Evolutionary conservation across 169 alveolate genomes (phyloP).

Genomic region (Eimeria maxima): DNA sequence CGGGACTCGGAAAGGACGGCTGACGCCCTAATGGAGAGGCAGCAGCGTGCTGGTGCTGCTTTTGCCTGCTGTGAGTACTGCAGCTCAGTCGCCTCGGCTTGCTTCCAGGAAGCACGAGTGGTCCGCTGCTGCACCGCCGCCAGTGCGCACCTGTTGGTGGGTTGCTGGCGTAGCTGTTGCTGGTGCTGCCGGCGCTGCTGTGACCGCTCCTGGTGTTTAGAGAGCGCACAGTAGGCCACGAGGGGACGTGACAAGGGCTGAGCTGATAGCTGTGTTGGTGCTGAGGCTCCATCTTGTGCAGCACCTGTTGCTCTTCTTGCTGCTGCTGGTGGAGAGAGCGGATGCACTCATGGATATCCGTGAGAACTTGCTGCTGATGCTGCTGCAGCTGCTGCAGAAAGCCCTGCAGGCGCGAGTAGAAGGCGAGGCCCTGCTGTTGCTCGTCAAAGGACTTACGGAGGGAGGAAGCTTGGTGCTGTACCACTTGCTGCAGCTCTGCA

Average conservation of each 20-base stretch:
- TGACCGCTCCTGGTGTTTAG: slow-evolving; percentile 4
- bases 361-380: slow-evolving; percentile 67
- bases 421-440: slow-evolving; percentile 74
- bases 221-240: slow-evolving; percentile 8
- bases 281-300: slow-evolving; percentile 24
- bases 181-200: slow-evolving; percentile 68
- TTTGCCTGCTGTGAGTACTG: not conserved
- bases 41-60: slow-evolving; percentile 32
- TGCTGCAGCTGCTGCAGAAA: slow-evolving; percentile 78
- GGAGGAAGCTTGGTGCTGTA: slow-evolving; percentile 53
- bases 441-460: slow-evolving; percentile 32
- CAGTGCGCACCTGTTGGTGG: slow-evolving; percentile 4
- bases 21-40: slow-evolving; percentile 12
- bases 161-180: slow-evolving; percentile 56
- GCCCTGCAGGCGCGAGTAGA: slow-evolving; percentile 59
- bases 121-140: slow-evolving; percentile 69
- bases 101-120: slow-evolving; percentile 53
- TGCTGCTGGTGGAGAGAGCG: slow-evolving; percentile 53
- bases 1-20: slow-evolving; percentile 65
- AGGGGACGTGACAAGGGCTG: not conserved
- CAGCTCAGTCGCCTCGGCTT: slow-evolving; percentile 65
- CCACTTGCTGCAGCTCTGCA: slow-evolving; percentile 69
- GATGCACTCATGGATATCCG: slow-evolving; percentile 38
- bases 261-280: not conserved
- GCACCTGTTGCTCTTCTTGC: slow-evolving; percentile 15